Base-by-base conservation (phyloP, 2,329 filamentous ascomycete species). In the Trichoderma sp. region DNA sequence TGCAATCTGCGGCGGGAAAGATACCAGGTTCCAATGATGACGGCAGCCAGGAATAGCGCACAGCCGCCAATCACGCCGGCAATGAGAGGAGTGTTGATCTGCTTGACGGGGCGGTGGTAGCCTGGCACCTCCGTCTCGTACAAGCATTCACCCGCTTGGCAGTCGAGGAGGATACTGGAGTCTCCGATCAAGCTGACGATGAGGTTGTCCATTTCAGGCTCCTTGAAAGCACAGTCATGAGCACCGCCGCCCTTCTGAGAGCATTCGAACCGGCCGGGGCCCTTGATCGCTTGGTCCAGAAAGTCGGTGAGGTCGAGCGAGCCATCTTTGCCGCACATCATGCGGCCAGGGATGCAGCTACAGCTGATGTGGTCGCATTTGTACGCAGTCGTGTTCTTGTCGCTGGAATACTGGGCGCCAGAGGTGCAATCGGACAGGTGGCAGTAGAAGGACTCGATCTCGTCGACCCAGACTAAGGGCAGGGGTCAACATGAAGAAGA, bases 81-180 rank as follows among this genome's bases (percentile, higher is more conserved):
- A 70, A 99, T 99, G 56, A 99, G 83, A 3, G 94, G 95, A 0
- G 94, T 98, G 76, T 99, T 99, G 79, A 99, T 98, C 74, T 90
- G 89, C 80, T 97, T 97, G 67, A 97, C 85, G 0, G 94, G 93
- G 21, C 90, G 85, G 70, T 90, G 84, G 73, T 96, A 99, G 19
- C 96, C 95, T 17, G 95, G 95, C 7, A 98, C 89, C 72, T 98
- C 91, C 6, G 93, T 97, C 74, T 90, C 87, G 77, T 97, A 93
- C 41, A 99, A 81, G 80, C 95, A 99, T 79, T 99, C 95, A 66
- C 95, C 95, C 26, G 93, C 86, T 67, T 88, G 82, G 73, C 95
- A 99, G 28, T 87, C 83, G 51, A 99, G 81, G 56, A 89, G 85
- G 72, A 99, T 99, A 74, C 90, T 97, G 61, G 88, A 84, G 74